Evolutionary conservation across 2,329 filamentous ascomycete genomes (phyloP), one percentile per base, ranked within the genome.

Genomic region (Didymellaceae sp.): DNA sequence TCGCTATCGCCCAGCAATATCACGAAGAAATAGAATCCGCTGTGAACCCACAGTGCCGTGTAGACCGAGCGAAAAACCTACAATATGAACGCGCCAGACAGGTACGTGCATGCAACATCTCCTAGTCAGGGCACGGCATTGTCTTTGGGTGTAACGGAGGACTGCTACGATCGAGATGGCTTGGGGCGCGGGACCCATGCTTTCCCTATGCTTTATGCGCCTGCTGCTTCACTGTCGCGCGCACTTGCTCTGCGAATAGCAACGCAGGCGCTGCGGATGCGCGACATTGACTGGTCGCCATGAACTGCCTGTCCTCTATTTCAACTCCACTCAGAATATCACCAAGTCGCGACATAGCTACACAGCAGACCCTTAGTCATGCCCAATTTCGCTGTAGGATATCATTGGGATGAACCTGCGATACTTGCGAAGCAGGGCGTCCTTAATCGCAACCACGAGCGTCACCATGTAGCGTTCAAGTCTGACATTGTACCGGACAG

Each of bases 51-150:
- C 14, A 14, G 22, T 24, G 32, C 41, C 47, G 16, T 31, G 31
- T 37, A 39, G 45, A 46, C 45, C 45, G 41, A 49, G 40, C n/a
- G 40, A n/a, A 20, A 17, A n/a, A 41, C 20, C 43, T 11, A 24
- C 60, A 69, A 22, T 3, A 73, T 73, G 70, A 73, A 73, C 67
- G 70, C 70, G 32, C 70, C 70, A 37, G 70, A 73, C 47, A 67
- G 70, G 70, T 72, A 68, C 16, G 68, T 46, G 37, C 8, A 13
- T 2, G 9, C 6, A 11, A 7, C 18, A 13, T 37, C 16, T 14
- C 41, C 28, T 14, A 13, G 31, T 11, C 13, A 30, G 13, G 6
- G 8, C 13, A 16, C 18, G 7, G 17, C 25, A 14, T 17, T 5
- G 14, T 16, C n/a, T 17, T 9, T 17, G 17, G n/a, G 13, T 13